Base-by-base conservation (phyloP, 495 filamentous ascomycete genomes). In the Niebla homalea region DNA sequence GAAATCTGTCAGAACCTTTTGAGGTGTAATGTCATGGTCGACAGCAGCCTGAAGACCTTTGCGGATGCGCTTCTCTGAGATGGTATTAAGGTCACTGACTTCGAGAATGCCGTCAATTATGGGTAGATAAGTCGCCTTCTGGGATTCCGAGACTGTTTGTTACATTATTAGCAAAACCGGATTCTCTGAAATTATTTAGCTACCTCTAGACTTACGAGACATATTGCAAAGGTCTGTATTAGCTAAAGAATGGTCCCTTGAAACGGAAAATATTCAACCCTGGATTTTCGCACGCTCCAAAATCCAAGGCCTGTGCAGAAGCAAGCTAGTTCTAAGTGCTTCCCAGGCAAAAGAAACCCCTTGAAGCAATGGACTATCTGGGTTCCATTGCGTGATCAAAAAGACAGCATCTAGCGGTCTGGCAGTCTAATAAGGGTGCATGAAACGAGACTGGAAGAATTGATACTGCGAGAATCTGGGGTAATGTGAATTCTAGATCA, bases 91-190 rank as follows among this genome's bases (percentile, higher is more conserved):
- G 57, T 98, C 88, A 54, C 85, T 85, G 23, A 73, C 74, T 14
- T 75, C 76, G 20, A 98, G 74, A 56, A 98, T 95, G n/a, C 70
- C 76, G 62, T 98, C 92, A 64, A 98, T 96, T 67, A 96, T 84
- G 56, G 76, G 76, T 43, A 77, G 80, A 67, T 87, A 97, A 51
- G 80, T 70, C 32, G 74, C 70, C 65, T 75, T 72, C 56, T 78
- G 70, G 50, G 84, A 81, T 44, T 75, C 58, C n/a, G 80, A 74
- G 53, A 89, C 85, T 89, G 63, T 48, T 14, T 89, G 63, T 48
- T 14, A 23, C n/a, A 22, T 8, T 8, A 19, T 36, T 2, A 36
- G 23, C 20, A 43, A 12, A 2, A 4, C 16, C 4, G 21, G n/a
- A 11, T 16, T 5, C 26, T 32, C 5, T 7, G 76, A 44, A 76